Percentiles rank a stretch among this genome's conserved stretches.
These are phyloP conservation scores for Clitocybe nebularis DNA, from an alignment of 1,284 basidiomycete species.

Conservation along the genomic window DNA sequence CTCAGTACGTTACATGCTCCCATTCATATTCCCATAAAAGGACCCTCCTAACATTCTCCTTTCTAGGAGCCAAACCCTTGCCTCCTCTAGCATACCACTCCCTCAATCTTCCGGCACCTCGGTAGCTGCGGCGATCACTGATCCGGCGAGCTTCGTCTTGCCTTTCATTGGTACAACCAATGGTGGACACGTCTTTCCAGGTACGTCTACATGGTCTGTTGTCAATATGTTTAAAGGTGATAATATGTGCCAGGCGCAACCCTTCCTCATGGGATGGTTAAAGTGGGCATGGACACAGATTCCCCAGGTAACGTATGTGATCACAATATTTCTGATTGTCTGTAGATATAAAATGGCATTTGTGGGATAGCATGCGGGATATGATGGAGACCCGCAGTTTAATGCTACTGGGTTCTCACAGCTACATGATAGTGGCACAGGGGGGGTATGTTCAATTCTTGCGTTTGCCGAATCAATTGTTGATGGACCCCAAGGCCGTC, in stretches of 20 bases:
- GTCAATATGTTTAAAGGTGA: neutral
- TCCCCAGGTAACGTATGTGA: conserved; percentile 51
- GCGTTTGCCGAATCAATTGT: neutral
- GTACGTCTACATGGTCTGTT: conserved; percentile 24
- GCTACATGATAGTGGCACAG: conserved; percentile 59
- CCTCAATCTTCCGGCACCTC: conserved; percentile 1
- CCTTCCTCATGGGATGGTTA: conserved; percentile 64
- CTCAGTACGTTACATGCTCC: too few species aligned
- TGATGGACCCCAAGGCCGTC: conserved; percentile 32
- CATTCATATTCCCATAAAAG: too few species aligned
- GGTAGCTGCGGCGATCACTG: conserved; percentile 21
- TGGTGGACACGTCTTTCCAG: conserved; percentile 61
- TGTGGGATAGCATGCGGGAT: conserved; percentile 63
- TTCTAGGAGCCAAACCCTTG: too few species aligned
- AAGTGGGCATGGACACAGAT: conserved; percentile 62
- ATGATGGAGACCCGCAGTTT: conserved; percentile 46
- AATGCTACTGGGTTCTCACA: conserved; percentile 61
- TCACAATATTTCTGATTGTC: neutral
- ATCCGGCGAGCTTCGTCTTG: conserved; percentile 44
- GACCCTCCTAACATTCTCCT: too few species aligned
- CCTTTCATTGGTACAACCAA: conserved; percentile 58
- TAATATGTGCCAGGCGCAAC: conserved; percentile 42
- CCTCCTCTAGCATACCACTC: neutral
- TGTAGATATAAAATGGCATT: neutral
- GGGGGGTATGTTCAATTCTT: conserved; percentile 38